phyloP scores from a whole-genome alignment of 2,329 filamentous ascomycete genomes.

The Colletotrichum cereale region DNA sequence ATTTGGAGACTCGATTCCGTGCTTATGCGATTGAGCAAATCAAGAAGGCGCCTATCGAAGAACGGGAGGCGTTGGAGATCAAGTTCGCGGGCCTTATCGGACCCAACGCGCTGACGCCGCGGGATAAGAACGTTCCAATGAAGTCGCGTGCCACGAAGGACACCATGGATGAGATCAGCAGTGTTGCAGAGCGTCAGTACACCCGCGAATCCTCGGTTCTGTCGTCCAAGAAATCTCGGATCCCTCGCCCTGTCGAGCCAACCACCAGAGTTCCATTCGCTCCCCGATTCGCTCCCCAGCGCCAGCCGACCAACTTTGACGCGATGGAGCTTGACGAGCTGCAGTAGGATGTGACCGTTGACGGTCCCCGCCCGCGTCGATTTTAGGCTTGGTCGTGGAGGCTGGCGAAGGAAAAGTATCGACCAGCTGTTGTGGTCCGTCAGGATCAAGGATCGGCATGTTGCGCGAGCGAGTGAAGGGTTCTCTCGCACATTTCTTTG shows the following conservation, averaged over 20 bases:
- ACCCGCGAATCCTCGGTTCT: slow-evolving; percentile 11
- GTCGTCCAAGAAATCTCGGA: slow-evolving; percentile 38
- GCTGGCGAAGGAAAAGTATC: neutral
- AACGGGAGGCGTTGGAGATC: slow-evolving; percentile 18
- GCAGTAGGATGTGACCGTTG: slow-evolving; percentile 44
- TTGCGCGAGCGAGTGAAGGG: neutral
- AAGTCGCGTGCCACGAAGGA: slow-evolving; percentile 23
- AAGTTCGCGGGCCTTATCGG: slow-evolving; percentile 23
- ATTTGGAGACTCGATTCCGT: slow-evolving; percentile 52
- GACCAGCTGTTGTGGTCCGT: neutral
- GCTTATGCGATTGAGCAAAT: slow-evolving; percentile 27
- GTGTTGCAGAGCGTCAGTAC: slow-evolving; percentile 11
- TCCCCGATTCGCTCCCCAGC: slow-evolving; percentile 45
- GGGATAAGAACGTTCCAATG: slow-evolving; percentile 48
- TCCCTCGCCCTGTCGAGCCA: slow-evolving; percentile 42
- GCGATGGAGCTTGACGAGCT: slow-evolving; percentile 52
- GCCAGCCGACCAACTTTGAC: slow-evolving; percentile 43
- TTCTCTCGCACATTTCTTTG: neutral
- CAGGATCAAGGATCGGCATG: neutral
- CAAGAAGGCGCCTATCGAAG: slow-evolving; percentile 20
- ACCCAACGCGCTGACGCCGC: slow-evolving; percentile 40
- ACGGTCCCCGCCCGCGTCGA: slow-evolving; percentile 10
- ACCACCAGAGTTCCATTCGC: slow-evolving; percentile 42
- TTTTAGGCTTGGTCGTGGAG: slow-evolving; percentile 17
- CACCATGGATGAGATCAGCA: slow-evolving; percentile 16